phyloP scores from a whole-genome alignment of 768 basidiomycete genomes.

The Leccinum pellstonianum region DNA sequence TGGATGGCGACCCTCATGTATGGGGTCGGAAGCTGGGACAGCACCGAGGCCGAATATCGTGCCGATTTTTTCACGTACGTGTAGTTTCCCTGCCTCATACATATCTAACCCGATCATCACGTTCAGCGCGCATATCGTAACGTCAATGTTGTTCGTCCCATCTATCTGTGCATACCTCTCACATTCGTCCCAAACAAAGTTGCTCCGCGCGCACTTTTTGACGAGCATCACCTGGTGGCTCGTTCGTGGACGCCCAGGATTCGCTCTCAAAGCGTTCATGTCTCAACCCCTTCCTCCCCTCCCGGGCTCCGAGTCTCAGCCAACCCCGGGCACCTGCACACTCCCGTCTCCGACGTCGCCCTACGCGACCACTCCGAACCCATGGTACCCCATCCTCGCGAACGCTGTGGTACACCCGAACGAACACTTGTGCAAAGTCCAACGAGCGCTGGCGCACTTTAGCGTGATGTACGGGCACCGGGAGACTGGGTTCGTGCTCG shows the following conservation, averaged over 20 bases:
- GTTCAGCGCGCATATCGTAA: conserved; percentile 65
- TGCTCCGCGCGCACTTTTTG: conserved; percentile 61
- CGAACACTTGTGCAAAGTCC: conserved; percentile 52
- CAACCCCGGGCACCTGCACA: conserved; percentile 22
- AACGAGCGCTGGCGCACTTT: conserved; percentile 50
- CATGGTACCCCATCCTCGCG: conserved; percentile 60
- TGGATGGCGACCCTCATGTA: conserved; percentile 61
- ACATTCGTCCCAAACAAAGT: conserved; percentile 52
- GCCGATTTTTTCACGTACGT: conserved; percentile 69
- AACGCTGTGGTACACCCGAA: conserved; percentile 55
- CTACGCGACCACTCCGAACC: conserved; percentile 44
- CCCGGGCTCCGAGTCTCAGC: conserved; percentile 15
- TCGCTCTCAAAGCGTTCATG: conserved; percentile 53
- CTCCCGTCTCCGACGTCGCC: conserved; percentile 36
- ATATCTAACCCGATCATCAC: background rate
- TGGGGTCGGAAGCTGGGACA: conserved; percentile 54
- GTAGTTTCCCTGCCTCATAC: background rate
- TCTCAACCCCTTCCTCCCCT: conserved; percentile 27
- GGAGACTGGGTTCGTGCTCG: conserved; percentile 33
- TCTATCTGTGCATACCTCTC: conserved; percentile 49
- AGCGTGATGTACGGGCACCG: conserved; percentile 44
- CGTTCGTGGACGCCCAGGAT: conserved; percentile 49
- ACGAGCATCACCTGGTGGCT: conserved; percentile 54
- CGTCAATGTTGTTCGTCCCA: conserved; percentile 62
- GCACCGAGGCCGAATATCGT: conserved; percentile 39